Evolutionary conservation across 176 grass and related monocot genomes (phyloP).

Genomic region (Typha latifolia): DNA sequence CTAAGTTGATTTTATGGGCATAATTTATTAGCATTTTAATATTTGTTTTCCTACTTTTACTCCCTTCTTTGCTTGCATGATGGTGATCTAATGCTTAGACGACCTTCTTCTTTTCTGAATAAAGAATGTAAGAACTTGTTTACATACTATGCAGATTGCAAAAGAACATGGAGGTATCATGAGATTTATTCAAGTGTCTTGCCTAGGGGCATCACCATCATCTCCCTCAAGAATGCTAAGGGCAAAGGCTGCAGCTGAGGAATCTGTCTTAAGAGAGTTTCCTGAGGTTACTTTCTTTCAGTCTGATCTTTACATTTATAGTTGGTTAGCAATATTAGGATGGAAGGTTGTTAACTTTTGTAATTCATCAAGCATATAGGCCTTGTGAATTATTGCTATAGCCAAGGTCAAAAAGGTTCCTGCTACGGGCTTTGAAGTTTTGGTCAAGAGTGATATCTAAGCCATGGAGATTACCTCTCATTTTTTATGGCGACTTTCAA

Average conservation of each 20-base stretch:
- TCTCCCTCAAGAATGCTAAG: slow-evolving; percentile 83
- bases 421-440: too few relatives aligned
- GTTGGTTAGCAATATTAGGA: too few relatives aligned
- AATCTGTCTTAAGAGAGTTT: slow-evolving; percentile 70
- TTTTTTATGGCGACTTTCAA: too few relatives aligned
- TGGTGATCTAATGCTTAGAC: not conserved
- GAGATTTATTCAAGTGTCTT: slow-evolving; percentile 96
- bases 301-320: not conserved
- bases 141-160: slow-evolving; percentile 56
- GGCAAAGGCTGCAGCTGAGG: slow-evolving; percentile 76
- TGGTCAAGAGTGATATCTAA: too few relatives aligned
- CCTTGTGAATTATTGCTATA: too few relatives aligned
- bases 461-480: too few relatives aligned
- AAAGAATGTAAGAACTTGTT: slow-evolving; percentile 4
- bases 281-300: slow-evolving; percentile 48
- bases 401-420: too few relatives aligned
- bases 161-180: slow-evolving; percentile 94
- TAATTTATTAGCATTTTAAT: too few relatives aligned
- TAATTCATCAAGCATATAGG: too few relatives aligned
- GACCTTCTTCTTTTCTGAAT: not conserved
- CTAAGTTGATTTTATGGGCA: too few relatives aligned
- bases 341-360: too few relatives aligned
- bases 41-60: not conserved
- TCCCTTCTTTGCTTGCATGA: not conserved
- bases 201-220: slow-evolving; percentile 64